Evolutionary conservation across 495 filamentous ascomycete genomes (phyloP).

Genomic region (Cladorrhinum samala): DNA sequence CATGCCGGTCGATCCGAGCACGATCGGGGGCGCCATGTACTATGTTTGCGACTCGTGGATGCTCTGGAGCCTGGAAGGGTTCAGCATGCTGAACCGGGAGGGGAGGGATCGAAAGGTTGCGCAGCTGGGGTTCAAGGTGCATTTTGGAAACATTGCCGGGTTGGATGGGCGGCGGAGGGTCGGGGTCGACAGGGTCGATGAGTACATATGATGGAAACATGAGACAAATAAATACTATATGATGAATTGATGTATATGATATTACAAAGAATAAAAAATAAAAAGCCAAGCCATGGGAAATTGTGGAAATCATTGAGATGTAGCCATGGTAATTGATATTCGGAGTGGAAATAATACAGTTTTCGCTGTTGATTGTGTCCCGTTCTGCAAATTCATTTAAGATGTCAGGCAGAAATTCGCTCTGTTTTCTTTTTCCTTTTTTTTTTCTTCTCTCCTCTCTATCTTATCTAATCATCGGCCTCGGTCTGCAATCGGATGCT

Average conservation of each 20-base stretch:
- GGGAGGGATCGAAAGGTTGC: constrained; percentile 13
- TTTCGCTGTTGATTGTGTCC: too few species aligned
- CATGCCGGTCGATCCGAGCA: constrained; percentile 24
- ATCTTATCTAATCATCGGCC: too few species aligned
- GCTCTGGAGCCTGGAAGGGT: constrained; percentile 16
- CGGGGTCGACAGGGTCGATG: constrained; percentile 17
- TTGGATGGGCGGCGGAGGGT: constrained; percentile 12
- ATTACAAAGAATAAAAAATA: too few species aligned
- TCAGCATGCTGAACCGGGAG: constrained; percentile 12
- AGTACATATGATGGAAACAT: neutral
- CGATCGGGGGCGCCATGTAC: constrained; percentile 22
- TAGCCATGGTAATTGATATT: too few species aligned
- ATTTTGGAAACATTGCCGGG: constrained; percentile 16
- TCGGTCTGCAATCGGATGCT: too few species aligned
- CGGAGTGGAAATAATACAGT: too few species aligned
- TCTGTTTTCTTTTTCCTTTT: too few species aligned
- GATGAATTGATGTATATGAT: neutral
- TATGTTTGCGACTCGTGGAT: constrained; percentile 24
- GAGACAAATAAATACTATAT: neutral
- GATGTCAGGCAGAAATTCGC: too few species aligned
- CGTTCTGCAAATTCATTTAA: too few species aligned
- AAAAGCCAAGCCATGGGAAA: too few species aligned
- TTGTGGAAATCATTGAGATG: too few species aligned
- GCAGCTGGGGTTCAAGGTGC: constrained; percentile 11
- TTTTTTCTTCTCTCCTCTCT: too few species aligned